These are phyloP conservation scores for Tuber calosporum DNA, from an alignment of 495 filamentous ascomycete species.

Conservation along the genomic window DNA sequence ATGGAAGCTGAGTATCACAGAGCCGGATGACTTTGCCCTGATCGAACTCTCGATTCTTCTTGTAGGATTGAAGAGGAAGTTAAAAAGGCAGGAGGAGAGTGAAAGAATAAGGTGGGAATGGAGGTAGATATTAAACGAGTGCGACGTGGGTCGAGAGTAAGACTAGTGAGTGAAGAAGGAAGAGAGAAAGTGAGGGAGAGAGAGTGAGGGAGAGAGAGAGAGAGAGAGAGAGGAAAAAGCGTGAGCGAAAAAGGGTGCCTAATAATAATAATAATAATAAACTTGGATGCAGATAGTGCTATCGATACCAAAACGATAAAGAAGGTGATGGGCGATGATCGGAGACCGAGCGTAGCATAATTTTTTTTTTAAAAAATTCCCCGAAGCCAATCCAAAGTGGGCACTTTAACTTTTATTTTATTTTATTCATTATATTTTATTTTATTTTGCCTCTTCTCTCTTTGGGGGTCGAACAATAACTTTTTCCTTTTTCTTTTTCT, in stretches of 20 bases:
- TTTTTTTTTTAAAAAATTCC: slow-evolving; percentile 5
- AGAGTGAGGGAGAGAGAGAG: slow-evolving; percentile 23
- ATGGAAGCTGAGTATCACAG: background rate
- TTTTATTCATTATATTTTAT: background rate
- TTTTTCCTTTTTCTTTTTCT: slow-evolving; percentile 16
- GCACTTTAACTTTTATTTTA: slow-evolving; percentile 1
- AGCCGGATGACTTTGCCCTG: background rate
- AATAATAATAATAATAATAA: slow-evolving; percentile 30
- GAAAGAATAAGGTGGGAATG: slow-evolving; percentile 10
- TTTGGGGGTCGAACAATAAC: slow-evolving; percentile 17
- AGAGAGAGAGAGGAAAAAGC: slow-evolving; percentile 26
- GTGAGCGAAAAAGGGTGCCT: slow-evolving; percentile 19
- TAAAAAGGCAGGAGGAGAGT: slow-evolving; percentile 7
- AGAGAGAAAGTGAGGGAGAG: slow-evolving; percentile 5
- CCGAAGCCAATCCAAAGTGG: background rate
- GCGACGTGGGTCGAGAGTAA: slow-evolving; percentile 11
- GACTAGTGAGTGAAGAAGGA: slow-evolving; percentile 27
- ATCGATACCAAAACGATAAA: slow-evolving; percentile 33
- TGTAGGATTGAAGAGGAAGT: slow-evolving; percentile 12
- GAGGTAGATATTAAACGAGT: slow-evolving; percentile 13
- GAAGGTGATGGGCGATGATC: slow-evolving; percentile 37
- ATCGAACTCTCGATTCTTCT: background rate
- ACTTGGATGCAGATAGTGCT: slow-evolving; percentile 23
- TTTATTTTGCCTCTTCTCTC: background rate
- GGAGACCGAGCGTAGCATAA: slow-evolving; percentile 31